A percentile compares a stretch with the other conserved stretches of the same genome.
Conservation (phyloP, 768 basidiomycete species). For the Boletus rubroflammeus region DNA sequence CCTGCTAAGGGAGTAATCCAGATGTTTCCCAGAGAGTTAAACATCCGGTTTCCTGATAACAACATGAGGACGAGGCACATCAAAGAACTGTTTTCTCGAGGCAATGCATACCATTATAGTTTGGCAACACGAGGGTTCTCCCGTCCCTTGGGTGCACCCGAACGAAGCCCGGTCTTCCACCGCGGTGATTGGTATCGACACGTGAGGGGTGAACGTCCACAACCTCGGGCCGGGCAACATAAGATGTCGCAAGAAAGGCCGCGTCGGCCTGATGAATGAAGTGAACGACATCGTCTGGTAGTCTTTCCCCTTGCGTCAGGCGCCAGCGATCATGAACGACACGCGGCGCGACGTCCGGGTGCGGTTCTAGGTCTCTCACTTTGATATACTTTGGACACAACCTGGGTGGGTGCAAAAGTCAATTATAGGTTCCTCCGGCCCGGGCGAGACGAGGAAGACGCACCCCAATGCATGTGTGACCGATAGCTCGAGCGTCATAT, state of each 20-base stretch:
- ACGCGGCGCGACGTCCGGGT: conserved; percentile 34
- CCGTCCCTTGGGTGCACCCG: conserved; percentile 55
- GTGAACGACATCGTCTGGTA: conserved; percentile 47
- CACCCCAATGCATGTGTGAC: conserved; percentile 62
- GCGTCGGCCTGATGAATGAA: conserved; percentile 52
- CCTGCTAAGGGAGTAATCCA: conserved; percentile 54
- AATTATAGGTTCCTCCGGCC: neutral
- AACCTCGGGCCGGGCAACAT: conserved; percentile 39
- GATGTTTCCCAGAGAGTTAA: conserved; percentile 64
- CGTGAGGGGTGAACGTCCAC: conserved; percentile 48
- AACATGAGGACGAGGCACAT: neutral
- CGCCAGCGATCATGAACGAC: conserved; percentile 33
- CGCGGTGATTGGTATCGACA: conserved; percentile 61
- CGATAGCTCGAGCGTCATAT: conserved; percentile 37
- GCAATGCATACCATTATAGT: conserved; percentile 47
- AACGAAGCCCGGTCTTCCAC: conserved; percentile 59
- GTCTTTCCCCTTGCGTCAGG: conserved; percentile 35
- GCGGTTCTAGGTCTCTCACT: conserved; percentile 43
- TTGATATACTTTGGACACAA: conserved; percentile 69
- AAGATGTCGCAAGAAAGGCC: conserved; percentile 53
- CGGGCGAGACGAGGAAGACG: conserved; percentile 11
- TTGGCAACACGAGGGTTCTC: conserved; percentile 54
- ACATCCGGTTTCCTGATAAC: conserved; percentile 51
- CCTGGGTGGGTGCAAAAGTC: conserved; percentile 25
- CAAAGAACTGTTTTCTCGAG: neutral